A percentile compares a stretch with the other conserved stretches of the same genome.
These are phyloP conservation scores for Mitragyna speciosa DNA, from an alignment of 257 asterid genomes.

Conservation along the genomic window DNA sequence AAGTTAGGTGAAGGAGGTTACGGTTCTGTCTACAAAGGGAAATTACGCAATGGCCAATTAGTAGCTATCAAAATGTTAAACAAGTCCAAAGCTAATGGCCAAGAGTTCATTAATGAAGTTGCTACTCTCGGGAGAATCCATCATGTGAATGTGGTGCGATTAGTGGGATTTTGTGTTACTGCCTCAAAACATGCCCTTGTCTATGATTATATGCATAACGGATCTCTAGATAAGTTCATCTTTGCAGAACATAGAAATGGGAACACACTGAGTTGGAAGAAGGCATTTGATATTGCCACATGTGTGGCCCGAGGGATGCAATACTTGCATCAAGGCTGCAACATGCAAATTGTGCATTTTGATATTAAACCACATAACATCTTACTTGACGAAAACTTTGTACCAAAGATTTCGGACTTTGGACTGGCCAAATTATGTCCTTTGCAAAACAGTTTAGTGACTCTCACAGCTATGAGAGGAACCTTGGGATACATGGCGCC, in stretches of 20 bases:
- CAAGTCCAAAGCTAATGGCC: background rate
- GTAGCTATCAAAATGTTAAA: background rate
- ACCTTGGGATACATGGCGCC: background rate
- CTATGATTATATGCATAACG: background rate
- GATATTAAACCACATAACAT: background rate
- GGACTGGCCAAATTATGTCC: background rate
- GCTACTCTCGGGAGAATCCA: background rate
- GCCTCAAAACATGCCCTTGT: background rate
- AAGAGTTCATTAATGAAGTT: constrained; percentile 1
- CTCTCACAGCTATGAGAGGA: background rate
- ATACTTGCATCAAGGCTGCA: background rate
- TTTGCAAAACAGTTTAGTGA: background rate
- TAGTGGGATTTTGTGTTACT: constrained; percentile 1
- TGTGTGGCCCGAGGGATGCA: background rate
- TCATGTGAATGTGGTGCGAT: background rate
- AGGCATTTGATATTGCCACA: background rate
- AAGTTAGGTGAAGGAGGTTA: constrained; percentile 6
- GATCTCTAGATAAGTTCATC: background rate
- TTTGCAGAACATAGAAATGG: background rate
- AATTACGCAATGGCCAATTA: background rate
- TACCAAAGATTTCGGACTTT: background rate
- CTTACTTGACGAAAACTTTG: background rate
- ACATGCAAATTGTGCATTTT: background rate
- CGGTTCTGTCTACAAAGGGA: background rate
- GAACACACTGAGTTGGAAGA: background rate